A percentile compares a stretch with the other conserved stretches of the same genome.
Evolutionary conservation across 2,329 filamentous ascomycete species (phyloP).

Genomic region (Neopestalotiopsis clavispora): DNA sequence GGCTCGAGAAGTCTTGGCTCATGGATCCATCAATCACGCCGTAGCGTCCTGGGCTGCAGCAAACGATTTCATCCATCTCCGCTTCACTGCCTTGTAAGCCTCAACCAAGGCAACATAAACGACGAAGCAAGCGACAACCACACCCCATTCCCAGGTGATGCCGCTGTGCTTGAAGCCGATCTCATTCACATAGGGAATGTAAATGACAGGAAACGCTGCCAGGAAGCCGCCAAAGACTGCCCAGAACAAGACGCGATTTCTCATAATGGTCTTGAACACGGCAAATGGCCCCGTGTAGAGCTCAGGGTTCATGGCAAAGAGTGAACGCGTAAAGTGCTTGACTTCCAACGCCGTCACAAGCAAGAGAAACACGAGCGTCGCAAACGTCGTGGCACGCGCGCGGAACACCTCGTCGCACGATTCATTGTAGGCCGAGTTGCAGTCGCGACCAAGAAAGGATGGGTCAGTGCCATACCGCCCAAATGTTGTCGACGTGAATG

Average conservation of each 20-base stretch:
- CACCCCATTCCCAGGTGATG: constrained; percentile 75
- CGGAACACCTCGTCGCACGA: constrained; percentile 64
- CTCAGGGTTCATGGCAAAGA: constrained; percentile 69
- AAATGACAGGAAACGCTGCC: constrained; percentile 66
- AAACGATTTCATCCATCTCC: constrained; percentile 39
- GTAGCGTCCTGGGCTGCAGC: neutral
- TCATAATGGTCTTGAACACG: constrained; percentile 65
- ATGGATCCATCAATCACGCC: neutral
- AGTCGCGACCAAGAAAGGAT: constrained; percentile 56
- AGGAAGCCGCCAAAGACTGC: constrained; percentile 65
- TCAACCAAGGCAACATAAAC: constrained; percentile 70
- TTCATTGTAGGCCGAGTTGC: constrained; percentile 58
- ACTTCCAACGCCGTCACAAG: constrained; percentile 76
- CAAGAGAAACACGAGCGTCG: constrained; percentile 70
- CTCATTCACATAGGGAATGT: constrained; percentile 70
- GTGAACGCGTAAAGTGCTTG: constrained; percentile 70
- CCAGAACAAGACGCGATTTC: constrained; percentile 71
- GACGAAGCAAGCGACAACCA: constrained; percentile 64
- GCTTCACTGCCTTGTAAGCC: constrained; percentile 72
- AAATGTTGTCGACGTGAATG: constrained; percentile 67
- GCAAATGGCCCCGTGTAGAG: constrained; percentile 53
- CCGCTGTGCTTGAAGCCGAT: constrained; percentile 72
- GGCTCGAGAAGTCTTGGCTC: neutral
- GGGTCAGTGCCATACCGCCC: constrained; percentile 42
- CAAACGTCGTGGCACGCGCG: constrained; percentile 71